phyloP scores from a whole-genome alignment of 2,329 filamentous ascomycete species.

The Penicillium psychrosexuale region DNA sequence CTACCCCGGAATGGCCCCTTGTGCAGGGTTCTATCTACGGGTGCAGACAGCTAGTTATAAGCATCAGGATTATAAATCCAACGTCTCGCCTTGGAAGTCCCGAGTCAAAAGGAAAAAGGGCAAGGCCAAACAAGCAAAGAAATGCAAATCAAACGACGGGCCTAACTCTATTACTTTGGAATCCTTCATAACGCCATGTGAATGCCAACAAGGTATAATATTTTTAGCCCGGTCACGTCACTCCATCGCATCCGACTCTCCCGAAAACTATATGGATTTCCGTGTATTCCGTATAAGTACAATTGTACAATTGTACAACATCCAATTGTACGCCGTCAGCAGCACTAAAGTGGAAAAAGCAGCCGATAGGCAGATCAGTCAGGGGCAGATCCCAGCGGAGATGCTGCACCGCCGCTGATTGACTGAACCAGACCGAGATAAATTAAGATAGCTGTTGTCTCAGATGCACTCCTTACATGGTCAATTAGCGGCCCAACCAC shows the following conservation, averaged over 20 bases:
- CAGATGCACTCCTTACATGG: conserved; percentile 18
- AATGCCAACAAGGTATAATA: not conserved
- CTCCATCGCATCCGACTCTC: not conserved
- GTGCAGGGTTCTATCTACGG: not conserved
- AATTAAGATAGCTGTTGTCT: conserved; percentile 16
- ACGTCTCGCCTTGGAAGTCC: not conserved
- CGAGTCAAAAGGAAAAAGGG: not conserved
- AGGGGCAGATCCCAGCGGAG: not conserved
- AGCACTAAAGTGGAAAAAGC: conserved; percentile 1
- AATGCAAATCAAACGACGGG: not conserved
- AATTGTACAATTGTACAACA: not conserved
- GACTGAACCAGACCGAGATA: conserved; percentile 6
- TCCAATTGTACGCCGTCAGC: not conserved
- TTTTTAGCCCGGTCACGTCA: not conserved
- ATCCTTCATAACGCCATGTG: not conserved
- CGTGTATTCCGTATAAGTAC: not conserved
- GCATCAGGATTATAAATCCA: not conserved
- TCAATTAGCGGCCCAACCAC: conserved; percentile 18
- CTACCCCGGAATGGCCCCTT: not conserved
- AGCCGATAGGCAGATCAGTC: conserved; percentile 2
- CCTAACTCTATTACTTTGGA: not conserved
- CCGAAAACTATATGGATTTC: not conserved
- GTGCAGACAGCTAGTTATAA: not conserved
- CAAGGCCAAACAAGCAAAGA: not conserved
- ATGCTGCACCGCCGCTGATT: conserved; percentile 8